Percentiles rank a stretch among this genome's conserved stretches.
Conservation (phyloP, 768 basidiomycete species). For the Kockovaella imperatae region DNA sequence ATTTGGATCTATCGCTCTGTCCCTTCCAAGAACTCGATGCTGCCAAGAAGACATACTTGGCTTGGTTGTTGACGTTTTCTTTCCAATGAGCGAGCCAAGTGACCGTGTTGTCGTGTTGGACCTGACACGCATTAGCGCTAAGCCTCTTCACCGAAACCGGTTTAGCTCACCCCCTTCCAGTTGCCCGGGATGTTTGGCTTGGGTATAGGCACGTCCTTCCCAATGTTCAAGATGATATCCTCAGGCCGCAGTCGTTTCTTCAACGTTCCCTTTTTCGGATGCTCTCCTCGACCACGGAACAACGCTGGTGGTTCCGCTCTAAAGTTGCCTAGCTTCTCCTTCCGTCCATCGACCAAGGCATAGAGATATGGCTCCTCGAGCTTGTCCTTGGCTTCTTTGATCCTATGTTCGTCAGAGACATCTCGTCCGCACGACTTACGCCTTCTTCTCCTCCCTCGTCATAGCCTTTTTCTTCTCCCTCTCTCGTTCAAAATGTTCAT, state of each 20-base stretch:
- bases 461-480: conserved; percentile 87
- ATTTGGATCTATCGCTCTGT: conserved; percentile 94
- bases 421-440: conserved; percentile 36
- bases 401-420: too few species aligned
- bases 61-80: conserved; percentile 90
- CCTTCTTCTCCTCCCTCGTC: conserved; percentile 81
- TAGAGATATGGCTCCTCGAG: conserved; percentile 74
- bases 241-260: conserved; percentile 90
- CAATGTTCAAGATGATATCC: conserved; percentile 94
- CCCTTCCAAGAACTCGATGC: conserved; percentile 97
- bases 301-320: conserved; percentile 96
- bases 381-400: conserved; percentile 76
- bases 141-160: not conserved
- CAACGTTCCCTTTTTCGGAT: conserved; percentile 91
- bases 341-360: conserved; percentile 88
- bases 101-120: conserved; percentile 80
- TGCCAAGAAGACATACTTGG: conserved; percentile 96
- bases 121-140: conserved; percentile 9
- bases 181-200: conserved; percentile 83
- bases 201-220: conserved; percentile 63
- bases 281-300: conserved; percentile 94
- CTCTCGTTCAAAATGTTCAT: conserved; percentile 81
- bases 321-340: conserved; percentile 98
- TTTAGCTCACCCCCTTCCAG: conserved; percentile 66
- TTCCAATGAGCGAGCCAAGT: conserved; percentile 99